Evolutionary conservation across 179 eudicot species (phyloP), one percentile per base, ranked within the genome.

Genomic region (Drosera spatulata): DNA sequence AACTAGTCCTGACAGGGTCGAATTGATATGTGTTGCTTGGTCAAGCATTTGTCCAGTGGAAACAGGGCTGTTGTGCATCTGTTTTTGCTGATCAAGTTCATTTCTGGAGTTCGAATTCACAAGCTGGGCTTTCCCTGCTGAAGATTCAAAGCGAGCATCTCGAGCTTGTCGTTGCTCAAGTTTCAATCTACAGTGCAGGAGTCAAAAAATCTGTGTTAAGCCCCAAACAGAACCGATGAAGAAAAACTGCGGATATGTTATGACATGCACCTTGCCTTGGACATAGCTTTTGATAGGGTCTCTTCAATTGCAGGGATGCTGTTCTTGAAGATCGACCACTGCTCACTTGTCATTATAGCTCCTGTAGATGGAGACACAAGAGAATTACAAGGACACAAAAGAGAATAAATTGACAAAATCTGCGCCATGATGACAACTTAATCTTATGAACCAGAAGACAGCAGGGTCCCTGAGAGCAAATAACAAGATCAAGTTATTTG

Each of bases 271-370:
- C 89, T 85, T 58, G 71, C 63, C 50, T 42, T 66, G 58, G 87
- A 72, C 73, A 83, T 75, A 69, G 75, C 61, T 66, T 77, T 69
- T 10, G 46, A 41, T 44, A 83, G 82, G 62, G 91, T 85, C 52
- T 74, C 89, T 72, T 88, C 85, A 60, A 85, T 68, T 43, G 78
- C 74, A 46, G 93, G 80, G 60, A 88, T 12, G 59, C 71, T 78
- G 61, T 71, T 73, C 67, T 75, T 76, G 49, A 88, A 76, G 39
- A 66, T 66, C 33, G 77, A 66, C 96, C 93, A 88, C 57, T 82
- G 76, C 41, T 70, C 73, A 56, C 71, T 22, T 40, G 72, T 67
- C 66, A 85, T 78, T 64, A 70, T 73, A 41, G 77, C 64, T 61
- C 85, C 89, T 80, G 79, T 43, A n/a, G 54, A 38, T 13, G 6